Evolutionary conservation across 2,329 filamentous ascomycete species (phyloP).

Genomic region (Diaporthe longicolla): DNA sequence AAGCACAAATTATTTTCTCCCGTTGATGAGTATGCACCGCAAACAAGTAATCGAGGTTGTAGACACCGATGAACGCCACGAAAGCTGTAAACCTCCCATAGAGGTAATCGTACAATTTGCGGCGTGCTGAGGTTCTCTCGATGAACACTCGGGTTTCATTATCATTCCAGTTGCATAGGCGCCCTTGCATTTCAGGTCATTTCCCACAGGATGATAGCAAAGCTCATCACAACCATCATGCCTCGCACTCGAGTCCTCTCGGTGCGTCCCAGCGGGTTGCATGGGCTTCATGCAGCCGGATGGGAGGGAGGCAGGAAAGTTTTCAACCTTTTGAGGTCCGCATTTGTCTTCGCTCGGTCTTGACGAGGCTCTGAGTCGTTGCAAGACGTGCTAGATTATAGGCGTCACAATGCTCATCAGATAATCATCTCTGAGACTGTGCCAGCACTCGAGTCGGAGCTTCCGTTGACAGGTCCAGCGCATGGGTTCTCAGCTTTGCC

Average conservation of each 20-base stretch:
- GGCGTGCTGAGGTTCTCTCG: constrained; percentile 16
- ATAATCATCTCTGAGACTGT: neutral
- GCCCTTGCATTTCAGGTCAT: constrained; percentile 13
- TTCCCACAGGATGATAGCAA: neutral
- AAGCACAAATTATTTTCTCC: constrained; percentile 32
- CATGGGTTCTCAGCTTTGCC: neutral
- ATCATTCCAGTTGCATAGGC: constrained; percentile 37
- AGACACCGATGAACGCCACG: constrained; percentile 33
- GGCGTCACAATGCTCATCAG: neutral
- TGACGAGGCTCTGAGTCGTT: neutral
- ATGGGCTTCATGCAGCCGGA: neutral
- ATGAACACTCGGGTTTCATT: constrained; percentile 6
- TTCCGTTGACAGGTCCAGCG: neutral
- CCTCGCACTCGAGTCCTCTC: neutral
- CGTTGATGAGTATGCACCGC: constrained; percentile 38
- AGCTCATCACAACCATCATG: neutral
- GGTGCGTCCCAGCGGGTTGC: neutral
- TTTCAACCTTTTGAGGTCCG: neutral
- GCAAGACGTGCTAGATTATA: neutral
- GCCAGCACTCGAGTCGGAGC: neutral
- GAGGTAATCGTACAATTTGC: constrained; percentile 36
- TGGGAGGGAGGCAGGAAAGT: neutral
- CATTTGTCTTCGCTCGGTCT: neutral
- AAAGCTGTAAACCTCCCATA: constrained; percentile 27
- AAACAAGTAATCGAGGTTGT: constrained; percentile 27